These are phyloP conservation scores for Talaromyces sp. DNA, from an alignment of 2,329 filamentous ascomycete genomes.

Conservation along the genomic window DNA sequence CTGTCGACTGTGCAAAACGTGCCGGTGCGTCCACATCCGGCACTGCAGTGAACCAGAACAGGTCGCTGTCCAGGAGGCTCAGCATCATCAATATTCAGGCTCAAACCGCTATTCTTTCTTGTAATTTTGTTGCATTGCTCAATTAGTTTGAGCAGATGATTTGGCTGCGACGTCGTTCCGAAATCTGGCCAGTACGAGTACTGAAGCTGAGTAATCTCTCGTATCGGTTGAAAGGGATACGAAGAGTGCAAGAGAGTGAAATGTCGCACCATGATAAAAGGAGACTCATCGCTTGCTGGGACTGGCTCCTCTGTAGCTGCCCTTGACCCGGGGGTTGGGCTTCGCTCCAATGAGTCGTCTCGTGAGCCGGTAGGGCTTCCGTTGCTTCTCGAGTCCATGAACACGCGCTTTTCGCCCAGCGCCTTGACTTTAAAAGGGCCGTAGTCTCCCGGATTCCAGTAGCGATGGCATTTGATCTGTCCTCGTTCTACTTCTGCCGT, in stretches of 20 bases:
- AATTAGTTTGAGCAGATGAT: conserved; percentile 80
- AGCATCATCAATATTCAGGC: conserved; percentile 46
- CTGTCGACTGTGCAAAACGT: conserved; percentile 96
- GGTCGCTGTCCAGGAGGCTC: conserved; percentile 55
- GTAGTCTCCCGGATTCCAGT: conserved; percentile 78
- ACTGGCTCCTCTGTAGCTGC: conserved; percentile 23
- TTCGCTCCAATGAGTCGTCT: conserved; percentile 28
- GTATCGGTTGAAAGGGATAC: conserved; percentile 76
- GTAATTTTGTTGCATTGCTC: conserved; percentile 73
- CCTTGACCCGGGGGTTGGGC: conserved; percentile 23
- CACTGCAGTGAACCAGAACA: conserved; percentile 89
- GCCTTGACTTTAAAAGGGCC: conserved; percentile 69
- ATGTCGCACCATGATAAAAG: conserved; percentile 78
- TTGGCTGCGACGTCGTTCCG: conserved; percentile 82
- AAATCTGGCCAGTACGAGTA: conserved; percentile 98
- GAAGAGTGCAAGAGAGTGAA: conserved; percentile 73
- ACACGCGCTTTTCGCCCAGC: conserved; percentile 76
- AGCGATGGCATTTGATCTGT: conserved; percentile 89
- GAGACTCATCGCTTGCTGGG: conserved; percentile 49
- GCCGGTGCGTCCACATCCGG: conserved; percentile 90
- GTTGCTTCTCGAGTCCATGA: conserved; percentile 59
- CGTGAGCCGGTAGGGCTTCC: conserved; percentile 33
- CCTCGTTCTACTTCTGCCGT: conserved; percentile 92
- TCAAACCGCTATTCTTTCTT: conserved; percentile 28
- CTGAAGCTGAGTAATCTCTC: conserved; percentile 90